Percentiles rank a stretch among this genome's conserved stretches.
phyloP scores from a whole-genome alignment of 176 grass and related monocot genomes.

The Oryza rufipogon region DNA sequence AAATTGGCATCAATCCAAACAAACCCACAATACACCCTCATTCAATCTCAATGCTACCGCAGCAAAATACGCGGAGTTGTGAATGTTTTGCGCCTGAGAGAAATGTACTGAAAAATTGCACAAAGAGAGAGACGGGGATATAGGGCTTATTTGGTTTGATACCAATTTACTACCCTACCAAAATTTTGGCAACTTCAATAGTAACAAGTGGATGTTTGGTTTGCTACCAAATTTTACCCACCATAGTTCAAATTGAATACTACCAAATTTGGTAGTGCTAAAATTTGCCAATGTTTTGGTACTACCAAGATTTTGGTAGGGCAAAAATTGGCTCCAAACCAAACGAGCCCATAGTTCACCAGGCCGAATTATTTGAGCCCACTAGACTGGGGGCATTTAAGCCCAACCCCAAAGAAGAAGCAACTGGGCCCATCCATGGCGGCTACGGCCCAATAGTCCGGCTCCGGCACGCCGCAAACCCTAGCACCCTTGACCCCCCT shows the following conservation, averaged over 20 bases:
- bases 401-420: not conserved
- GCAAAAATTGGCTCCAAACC: no score
- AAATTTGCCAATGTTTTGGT: no score
- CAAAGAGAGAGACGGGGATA: not conserved
- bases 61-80: not conserved
- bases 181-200: no score
- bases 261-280: no score
- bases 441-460: not conserved
- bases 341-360: no score
- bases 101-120: not conserved
- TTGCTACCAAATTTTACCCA: no score
- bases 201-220: no score
- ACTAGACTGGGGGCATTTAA: not conserved
- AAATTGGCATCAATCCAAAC: no score
- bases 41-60: not conserved
- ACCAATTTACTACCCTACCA: no score
- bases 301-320: no score
- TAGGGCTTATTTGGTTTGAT: no score
- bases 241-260: no score
- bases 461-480: not conserved
- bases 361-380: not conserved
- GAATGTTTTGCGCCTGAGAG: not conserved
- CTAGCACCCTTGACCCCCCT: not conserved
- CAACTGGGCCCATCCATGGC: not conserved
- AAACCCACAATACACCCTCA: not conserved